Evolutionary conservation across 352 stramenopile genomes (phyloP).

Genomic region (Globisporangium acanthophoron): DNA sequence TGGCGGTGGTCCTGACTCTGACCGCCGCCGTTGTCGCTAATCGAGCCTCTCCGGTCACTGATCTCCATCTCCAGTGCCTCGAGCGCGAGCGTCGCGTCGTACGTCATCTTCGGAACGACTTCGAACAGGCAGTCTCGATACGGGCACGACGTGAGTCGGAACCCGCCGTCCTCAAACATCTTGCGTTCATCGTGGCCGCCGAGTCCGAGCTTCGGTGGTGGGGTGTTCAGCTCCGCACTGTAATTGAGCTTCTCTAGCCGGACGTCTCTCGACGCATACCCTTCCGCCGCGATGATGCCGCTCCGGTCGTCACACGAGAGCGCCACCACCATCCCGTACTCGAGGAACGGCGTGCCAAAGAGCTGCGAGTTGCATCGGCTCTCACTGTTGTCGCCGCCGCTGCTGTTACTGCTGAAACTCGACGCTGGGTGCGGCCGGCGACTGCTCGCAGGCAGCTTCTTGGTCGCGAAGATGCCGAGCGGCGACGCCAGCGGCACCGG

Average conservation of each 20-base stretch:
- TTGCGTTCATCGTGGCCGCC: constrained; percentile 36
- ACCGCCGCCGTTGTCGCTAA: not conserved
- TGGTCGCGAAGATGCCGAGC: constrained; percentile 38
- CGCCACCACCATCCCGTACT: constrained; percentile 68
- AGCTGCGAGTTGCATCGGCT: constrained; percentile 14
- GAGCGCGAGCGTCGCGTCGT: constrained; percentile 49
- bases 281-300: constrained; percentile 47
- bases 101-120: constrained; percentile 69
- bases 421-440: constrained; percentile 29
- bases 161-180: constrained; percentile 27
- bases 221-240: constrained; percentile 11
- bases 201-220: constrained; percentile 33
- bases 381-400: constrained; percentile 7
- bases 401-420: constrained; percentile 19
- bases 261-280: constrained; percentile 51
- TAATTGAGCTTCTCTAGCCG: constrained; percentile 49
- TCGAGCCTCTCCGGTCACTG: not conserved
- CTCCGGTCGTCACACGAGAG: constrained; percentile 54
- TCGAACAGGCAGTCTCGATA: constrained; percentile 72
- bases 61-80: constrained; percentile 16
- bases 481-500: constrained; percentile 30
- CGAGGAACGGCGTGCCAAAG: constrained; percentile 43
- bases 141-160: constrained; percentile 38
- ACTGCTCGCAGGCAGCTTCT: constrained; percentile 27
- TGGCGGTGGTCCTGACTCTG: not conserved